Evolutionary conservation across 169 alveolate genomes (phyloP), one percentile per base, ranked within the genome.

Genomic region (Miamiensis avidus): DNA sequence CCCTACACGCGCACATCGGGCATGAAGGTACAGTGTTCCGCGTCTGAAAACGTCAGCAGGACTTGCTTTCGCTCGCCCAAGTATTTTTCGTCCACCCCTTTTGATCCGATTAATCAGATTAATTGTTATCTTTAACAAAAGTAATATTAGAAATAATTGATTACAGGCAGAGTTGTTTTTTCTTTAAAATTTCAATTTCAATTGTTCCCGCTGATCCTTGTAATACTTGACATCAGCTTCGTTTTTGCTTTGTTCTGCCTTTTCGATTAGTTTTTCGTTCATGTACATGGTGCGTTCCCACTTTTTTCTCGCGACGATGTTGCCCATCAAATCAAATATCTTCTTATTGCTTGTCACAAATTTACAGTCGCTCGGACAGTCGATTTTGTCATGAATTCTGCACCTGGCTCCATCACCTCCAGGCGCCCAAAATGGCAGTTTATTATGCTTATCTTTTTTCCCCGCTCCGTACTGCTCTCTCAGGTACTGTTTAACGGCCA

Each of bases 381-480:
- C 69, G 4, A 20, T 49, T 49, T 49, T 49, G 20, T 49, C 69
- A 20, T 49, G 69, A 11, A 49, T 11, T 49, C 4, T 11, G 20
- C 69, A 49, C 20, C 20, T 82, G 25, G 75, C 74, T 27, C 75
- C 74, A 29, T 81, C 87, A 32, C 75, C 75, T 29, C 82, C 49
- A 30, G 87, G 87, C 15, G 69, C 87, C 87, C 87, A 82, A 82
- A 82, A 82, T 0, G 82, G 82, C 34, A 82, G 32, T 33, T 81
- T 73, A 31, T 74, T 34, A 27, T 49, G 72, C 34, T 82, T 29
- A 82, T 82, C 87, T 73, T 73, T 72, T 1, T 49, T 49, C 20
- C 69, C 69, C 4, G 69, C 69, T 49, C 69, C 69, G 20, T 4
- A 49, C 20, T 49, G 20, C 69, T 49, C 69, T 49, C 69, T 49